Evolutionary conservation across 1,284 basidiomycete genomes (phyloP), one percentile per base, ranked within the genome.

Genomic region (Melampsora americana): DNA sequence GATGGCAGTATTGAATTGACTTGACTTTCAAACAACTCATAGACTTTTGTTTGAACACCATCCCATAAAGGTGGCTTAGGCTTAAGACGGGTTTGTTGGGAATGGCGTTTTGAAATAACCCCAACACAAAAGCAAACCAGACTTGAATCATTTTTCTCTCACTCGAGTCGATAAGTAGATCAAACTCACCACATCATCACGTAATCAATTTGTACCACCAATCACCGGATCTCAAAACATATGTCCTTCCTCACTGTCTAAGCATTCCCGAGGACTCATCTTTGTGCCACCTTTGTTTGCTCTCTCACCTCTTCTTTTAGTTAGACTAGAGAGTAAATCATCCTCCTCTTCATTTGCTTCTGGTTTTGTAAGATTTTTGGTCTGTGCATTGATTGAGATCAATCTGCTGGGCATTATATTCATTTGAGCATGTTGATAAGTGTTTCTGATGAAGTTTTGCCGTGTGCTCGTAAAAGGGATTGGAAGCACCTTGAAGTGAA

Each of bases 81-180:
- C 79, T 86, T 87, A 83, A 93, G 93, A 88, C 9, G 87, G 87
- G 80, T 93, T 93, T 83, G 90, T 84, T 18, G 91, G 90, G 82
- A 92, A 93, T 0, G 92, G 91, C 83, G 84, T 72, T 26, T 64
- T 16, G 20, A 35, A 28, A 32, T 26, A n/a, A n/a, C n/a, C n/a
- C n/a, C n/a, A 32, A 23, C 53, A 46, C 28, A 64, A 26, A 5
- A 46, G 44, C 64, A 53, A 46, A 61, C 16, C n/a, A 42, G 32
- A 71, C 28, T 66, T 50, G 50, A 28, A 50, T 23, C 12, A 48
- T 48, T 11, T 48, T 20, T 11, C 11, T n/a, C n/a, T 5, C 9
- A 23, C 26, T 23, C 56, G 2, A n/a, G 6, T 18, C n/a, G 69
- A 42, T 60, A 9, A 62, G 48, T 28, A 64, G 32, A 44, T 20